Base-by-base conservation (phyloP, 176 grass and related monocot species). In the Otatea glauca region DNA sequence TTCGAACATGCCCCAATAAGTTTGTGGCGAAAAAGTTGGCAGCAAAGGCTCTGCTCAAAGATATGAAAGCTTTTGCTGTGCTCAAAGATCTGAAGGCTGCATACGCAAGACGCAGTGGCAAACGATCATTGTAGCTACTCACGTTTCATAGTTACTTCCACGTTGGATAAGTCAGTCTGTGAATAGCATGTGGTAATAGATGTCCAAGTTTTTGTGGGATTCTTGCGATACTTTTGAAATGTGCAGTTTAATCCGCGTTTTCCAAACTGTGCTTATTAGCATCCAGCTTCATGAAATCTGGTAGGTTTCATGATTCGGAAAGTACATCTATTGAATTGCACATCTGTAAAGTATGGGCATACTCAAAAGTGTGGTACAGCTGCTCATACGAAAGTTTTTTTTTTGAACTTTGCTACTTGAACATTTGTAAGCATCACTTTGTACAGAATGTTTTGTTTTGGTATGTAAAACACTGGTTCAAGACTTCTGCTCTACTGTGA, bases 21-120 rank as follows among this genome's bases (percentile, higher is more conserved):
- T 13, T 23, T 1, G 87, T 84, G 9, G 90, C 92, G 6, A 87
- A 84, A 74, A 92, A 92, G 68, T 45, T 89, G 27, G 92, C 84
- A 4, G 77, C 92, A n/a, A 87, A 81, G 35, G 45, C 81, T 10
- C 16, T 94, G 55, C 88, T 97, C 6, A 12, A 29, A 29, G 29
- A 29, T 29, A 29, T 29, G 29, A 29, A 29, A 1, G 1, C 29
- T 1, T 29, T 29, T 29, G 29, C 29, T 1, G 29, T 29, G 29
- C 29, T 29, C 29, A 29, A 64, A 39, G 29, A 64, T 55, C 47
- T 97, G 23, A 92, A 92, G 63, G 79, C 24, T 64, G 10, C 44
- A 34, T 10, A 75, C 32, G 12, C 21, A 23, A 20, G 32, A 34
- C 4, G 37, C 23, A 41, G 34, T 78, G 18, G 21, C 55, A 35